Evolutionary conservation across 352 stramenopile genomes (phyloP).

Genomic region (Thalassiosira exigua): DNA sequence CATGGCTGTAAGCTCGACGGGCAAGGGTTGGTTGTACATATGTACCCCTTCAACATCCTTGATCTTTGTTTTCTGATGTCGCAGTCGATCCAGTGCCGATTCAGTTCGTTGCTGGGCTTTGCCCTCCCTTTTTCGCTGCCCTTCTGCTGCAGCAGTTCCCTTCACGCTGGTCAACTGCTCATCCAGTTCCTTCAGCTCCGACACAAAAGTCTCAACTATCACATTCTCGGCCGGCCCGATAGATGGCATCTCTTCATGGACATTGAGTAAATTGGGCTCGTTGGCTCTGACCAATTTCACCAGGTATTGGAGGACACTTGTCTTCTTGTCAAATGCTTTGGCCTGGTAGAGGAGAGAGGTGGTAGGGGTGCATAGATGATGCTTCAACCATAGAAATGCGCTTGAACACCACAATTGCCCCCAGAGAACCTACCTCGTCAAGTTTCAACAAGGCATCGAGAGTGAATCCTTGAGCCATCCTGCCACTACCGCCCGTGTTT

Average conservation of each 20-base stretch:
- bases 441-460: slow-evolving; percentile 94
- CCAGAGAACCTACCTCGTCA: slow-evolving; percentile 76
- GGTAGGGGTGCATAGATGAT: not conserved
- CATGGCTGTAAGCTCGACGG: slow-evolving; percentile 78
- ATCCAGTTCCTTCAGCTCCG: slow-evolving; percentile 77
- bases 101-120: slow-evolving; percentile 40
- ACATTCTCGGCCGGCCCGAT: slow-evolving; percentile 88
- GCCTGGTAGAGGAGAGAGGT: slow-evolving; percentile 53
- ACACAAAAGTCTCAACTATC: slow-evolving; percentile 70
- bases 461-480: slow-evolving; percentile 93
- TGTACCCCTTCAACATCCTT: slow-evolving; percentile 67
- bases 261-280: slow-evolving; percentile 91
- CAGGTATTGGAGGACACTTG: slow-evolving; percentile 97
- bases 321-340: slow-evolving; percentile 95
- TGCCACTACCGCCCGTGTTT: slow-evolving; percentile 89
- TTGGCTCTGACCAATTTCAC: slow-evolving; percentile 96
- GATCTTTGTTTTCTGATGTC: slow-evolving; percentile 75
- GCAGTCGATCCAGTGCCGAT: slow-evolving; percentile 63
- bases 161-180: slow-evolving; percentile 76
- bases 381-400: not conserved
- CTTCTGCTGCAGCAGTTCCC: slow-evolving; percentile 69
- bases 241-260: slow-evolving; percentile 89
- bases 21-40: slow-evolving; percentile 79
- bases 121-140: slow-evolving; percentile 58
- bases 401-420: too few relatives aligned